Evolutionary conservation across 1,284 basidiomycete genomes (phyloP), one percentile per base, ranked within the genome.

Genomic region (Apiotrichum sp.): DNA sequence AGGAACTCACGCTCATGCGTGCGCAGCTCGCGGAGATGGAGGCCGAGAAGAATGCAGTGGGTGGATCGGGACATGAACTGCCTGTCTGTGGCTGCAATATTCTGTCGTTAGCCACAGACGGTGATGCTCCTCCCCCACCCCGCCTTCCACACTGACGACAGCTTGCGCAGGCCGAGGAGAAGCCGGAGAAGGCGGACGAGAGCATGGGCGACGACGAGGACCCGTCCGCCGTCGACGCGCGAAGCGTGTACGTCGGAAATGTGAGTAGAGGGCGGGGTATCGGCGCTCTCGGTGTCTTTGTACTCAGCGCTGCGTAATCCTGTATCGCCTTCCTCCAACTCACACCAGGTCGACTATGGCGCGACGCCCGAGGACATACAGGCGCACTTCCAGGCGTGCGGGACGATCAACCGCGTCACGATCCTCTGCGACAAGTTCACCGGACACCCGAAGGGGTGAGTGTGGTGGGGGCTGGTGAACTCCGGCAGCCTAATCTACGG

Each of bases 401-500:
- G 96, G 6, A 93, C 89, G 22, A 98, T 99, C 77, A 98, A 99
- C 79, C 85, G 96, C 66, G 93, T 99, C 50, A 99, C 96, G 0
- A 99, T 99, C 69, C 84, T 98, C 33, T 98, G 96, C 77, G 96
- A 99, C 82, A 98, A 98, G 79, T 98, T 97, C 76, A 98, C 95
- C 14, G 96, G 96, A 45, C 95, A 98, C 80, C 95, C 96, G 42
- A 98, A 98, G 84, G 96, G 95, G 90, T 93, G 65, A 60, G 85
- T 78, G 5, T 29, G 9, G 22, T 22, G 22, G 22, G 22, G 22
- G 22, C 22, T 22, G 22, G 22, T 22, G 22, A 22, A 22, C 22
- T 22, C 22, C 22, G 22, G 22, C 22, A 22, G 22, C 22, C 22
- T 22, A 22, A 22, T 22, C 22, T 22, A 22, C 22, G 22, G 22